Evolutionary conservation across 371 early-diverging fungal species (phyloP).

Genomic region (Syncephalastrum contaminatum): DNA sequence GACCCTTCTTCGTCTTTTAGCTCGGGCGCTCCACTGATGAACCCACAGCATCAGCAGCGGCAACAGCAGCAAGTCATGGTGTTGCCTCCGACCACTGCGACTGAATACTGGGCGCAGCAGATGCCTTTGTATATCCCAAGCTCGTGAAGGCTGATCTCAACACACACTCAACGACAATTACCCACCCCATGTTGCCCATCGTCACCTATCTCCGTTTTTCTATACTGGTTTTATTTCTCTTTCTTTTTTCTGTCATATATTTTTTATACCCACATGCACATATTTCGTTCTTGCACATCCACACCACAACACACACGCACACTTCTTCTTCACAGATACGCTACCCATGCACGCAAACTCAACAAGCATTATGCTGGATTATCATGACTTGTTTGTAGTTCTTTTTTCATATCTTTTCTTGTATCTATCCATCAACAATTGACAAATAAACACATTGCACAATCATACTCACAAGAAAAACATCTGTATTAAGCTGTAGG

Average conservation of each 20-base stretch:
- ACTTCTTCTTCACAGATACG: not conserved
- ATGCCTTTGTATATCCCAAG: constrained; percentile 1
- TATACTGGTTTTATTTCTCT: not conserved
- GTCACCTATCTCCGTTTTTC: not conserved
- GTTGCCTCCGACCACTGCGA: not conserved
- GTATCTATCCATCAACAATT: not conserved
- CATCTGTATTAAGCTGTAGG: not conserved
- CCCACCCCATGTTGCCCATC: too few species aligned
- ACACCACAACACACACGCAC: not conserved
- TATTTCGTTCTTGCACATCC: not conserved
- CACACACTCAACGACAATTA: too few species aligned
- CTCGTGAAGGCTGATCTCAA: not conserved
- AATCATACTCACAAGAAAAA: not conserved
- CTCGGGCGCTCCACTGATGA: too few species aligned
- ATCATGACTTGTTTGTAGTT: too few species aligned
- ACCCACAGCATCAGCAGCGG: too few species aligned
- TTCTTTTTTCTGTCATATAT: constrained; percentile 1
- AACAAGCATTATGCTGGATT: not conserved
- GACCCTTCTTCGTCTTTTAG: too few species aligned
- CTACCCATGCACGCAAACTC: not conserved
- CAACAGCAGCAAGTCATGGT: too few species aligned
- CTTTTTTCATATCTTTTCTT: too few species aligned
- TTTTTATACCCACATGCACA: constrained; percentile 1
- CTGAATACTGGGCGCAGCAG: not conserved
- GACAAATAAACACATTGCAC: not conserved